phyloP scores from a whole-genome alignment of 169 alveolate species.

The Pseudocohnilembus persalinus region DNA sequence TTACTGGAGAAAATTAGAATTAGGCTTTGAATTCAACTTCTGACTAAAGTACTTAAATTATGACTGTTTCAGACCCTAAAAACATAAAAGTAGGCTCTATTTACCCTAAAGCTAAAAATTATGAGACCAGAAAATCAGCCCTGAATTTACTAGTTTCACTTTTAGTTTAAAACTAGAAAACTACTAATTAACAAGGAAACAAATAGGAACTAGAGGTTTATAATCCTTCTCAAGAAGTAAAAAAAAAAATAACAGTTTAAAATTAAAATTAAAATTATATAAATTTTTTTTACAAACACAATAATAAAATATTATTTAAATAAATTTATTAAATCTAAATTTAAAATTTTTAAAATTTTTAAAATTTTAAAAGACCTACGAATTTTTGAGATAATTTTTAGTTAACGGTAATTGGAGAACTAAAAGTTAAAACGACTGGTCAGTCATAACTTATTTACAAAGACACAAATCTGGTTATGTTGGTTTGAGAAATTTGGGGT shows the following conservation, averaged over 20 bases:
- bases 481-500: slow-evolving; percentile 95
- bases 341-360: no score
- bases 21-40: no score
- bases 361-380: neutral
- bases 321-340: neutral
- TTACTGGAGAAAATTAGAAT: no score
- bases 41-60: no score
- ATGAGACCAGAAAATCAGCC: neutral
- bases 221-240: neutral
- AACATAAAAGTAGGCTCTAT: no score
- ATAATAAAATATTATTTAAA: no score
- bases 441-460: neutral
- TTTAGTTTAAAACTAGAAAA: neutral
- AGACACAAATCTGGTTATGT: slow-evolving; percentile 61
- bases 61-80: no score
- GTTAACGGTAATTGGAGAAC: neutral
- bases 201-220: neutral
- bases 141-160: neutral
- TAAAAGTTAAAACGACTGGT: neutral
- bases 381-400: no score
- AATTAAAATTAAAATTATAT: no score
- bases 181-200: no score
- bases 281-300: no score
- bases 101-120: neutral
- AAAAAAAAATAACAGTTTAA: neutral